Evolutionary conservation across 2,329 filamentous ascomycete genomes (phyloP).

Genomic region (Ceratocystis harringtonii): DNA sequence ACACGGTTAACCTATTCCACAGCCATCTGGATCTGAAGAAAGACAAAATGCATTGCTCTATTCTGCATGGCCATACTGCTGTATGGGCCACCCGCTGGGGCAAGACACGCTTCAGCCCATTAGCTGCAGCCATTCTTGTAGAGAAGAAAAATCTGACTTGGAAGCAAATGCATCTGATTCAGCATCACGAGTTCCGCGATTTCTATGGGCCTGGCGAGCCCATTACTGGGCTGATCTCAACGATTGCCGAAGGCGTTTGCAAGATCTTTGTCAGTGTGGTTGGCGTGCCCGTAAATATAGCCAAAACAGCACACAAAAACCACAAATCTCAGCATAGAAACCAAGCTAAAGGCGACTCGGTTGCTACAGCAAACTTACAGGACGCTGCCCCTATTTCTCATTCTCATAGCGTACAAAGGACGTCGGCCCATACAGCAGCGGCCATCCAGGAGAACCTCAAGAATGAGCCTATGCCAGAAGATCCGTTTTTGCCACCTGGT

Average conservation of each 20-base stretch:
- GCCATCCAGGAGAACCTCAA: constrained; percentile 18
- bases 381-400: too few species aligned
- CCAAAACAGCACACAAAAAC: constrained; percentile 41
- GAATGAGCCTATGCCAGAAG: constrained; percentile 15
- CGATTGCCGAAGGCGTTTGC: constrained; percentile 10
- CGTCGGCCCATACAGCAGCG: constrained; percentile 5
- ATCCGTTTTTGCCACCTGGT: constrained; percentile 5
- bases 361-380: background rate
- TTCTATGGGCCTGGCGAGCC: constrained; percentile 63
- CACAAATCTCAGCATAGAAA: constrained; percentile 18
- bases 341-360: background rate
- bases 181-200: constrained; percentile 61
- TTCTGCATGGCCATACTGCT: constrained; percentile 47
- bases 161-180: constrained; percentile 46
- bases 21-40: constrained; percentile 38
- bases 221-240: constrained; percentile 41
- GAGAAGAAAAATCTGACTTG: constrained; percentile 46
- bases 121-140: constrained; percentile 52
- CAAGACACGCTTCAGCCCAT: constrained; percentile 41
- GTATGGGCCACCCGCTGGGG: constrained; percentile 51
- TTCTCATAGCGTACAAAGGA: background rate
- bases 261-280: constrained; percentile 12
- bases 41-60: constrained; percentile 48
- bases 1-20: constrained; percentile 55
- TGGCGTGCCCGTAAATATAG: constrained; percentile 46